A percentile compares a stretch with the other conserved stretches of the same genome.
phyloP scores from a whole-genome alignment of 306 rosid species.

The Spatholobus suberectus region DNA sequence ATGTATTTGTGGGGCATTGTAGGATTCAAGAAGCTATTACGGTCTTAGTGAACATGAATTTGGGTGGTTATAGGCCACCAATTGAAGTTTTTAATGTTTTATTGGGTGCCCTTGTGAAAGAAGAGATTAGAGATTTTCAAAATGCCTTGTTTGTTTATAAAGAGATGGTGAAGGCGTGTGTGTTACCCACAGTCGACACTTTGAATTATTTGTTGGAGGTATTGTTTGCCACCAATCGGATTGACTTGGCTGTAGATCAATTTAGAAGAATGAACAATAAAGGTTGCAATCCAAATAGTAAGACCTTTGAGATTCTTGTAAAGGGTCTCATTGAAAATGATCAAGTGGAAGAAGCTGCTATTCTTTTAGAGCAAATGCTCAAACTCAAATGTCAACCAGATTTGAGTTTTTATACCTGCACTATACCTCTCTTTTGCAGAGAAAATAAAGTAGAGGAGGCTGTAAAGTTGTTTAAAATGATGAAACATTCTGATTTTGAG shows the following conservation, averaged over 20 bases:
- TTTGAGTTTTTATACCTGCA: conserved; percentile 62
- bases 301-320: conserved; percentile 71
- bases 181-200: conserved; percentile 66
- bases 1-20: conserved; percentile 53
- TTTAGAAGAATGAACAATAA: conserved; percentile 80
- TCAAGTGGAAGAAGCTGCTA: conserved; percentile 71
- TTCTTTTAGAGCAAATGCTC: conserved; percentile 57
- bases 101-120: conserved; percentile 63
- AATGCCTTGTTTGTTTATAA: conserved; percentile 79
- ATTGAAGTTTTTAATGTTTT: conserved; percentile 65
- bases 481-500: conserved; percentile 65
- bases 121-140: conserved; percentile 57
- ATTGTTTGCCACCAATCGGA: conserved; percentile 50
- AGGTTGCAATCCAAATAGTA: conserved; percentile 74
- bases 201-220: conserved; percentile 78
- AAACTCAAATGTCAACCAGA: conserved; percentile 55
- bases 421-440: conserved; percentile 73
- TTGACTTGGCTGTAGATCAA: conserved; percentile 78
- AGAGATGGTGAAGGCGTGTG: conserved; percentile 84
- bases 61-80: conserved; percentile 61
- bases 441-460: conserved; percentile 66
- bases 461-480: conserved; percentile 62
- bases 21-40: conserved; percentile 67
- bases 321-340: conserved; percentile 56
- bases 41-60: conserved; percentile 64